Conservation (phyloP, 2,329 filamentous ascomycete species). For the Conoideocrella luteorostrata region DNA sequence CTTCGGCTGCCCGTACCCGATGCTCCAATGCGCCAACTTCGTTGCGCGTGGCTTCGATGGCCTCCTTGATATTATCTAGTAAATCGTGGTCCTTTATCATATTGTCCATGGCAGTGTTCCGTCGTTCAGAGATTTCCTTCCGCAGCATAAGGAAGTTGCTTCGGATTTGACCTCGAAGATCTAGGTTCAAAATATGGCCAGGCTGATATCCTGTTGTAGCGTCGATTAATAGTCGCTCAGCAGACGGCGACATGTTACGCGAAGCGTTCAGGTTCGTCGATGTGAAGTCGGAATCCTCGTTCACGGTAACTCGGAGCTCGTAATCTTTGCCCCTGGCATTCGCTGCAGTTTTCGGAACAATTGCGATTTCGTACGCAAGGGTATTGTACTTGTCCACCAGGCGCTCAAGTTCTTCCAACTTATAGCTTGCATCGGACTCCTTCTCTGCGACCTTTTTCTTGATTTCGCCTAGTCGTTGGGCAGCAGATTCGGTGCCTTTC, state of each 20-base stretch:
- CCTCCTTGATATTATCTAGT: constrained; percentile 90
- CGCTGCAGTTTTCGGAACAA: constrained; percentile 77
- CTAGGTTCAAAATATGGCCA: constrained; percentile 79
- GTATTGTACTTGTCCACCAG: constrained; percentile 90
- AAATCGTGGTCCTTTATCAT: constrained; percentile 94
- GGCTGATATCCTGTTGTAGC: constrained; percentile 82
- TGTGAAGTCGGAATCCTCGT: constrained; percentile 70
- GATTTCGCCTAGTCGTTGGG: constrained; percentile 71
- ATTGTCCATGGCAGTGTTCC: constrained; percentile 73
- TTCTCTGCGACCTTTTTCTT: constrained; percentile 79
- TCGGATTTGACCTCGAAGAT: constrained; percentile 78
- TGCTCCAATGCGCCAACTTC: constrained; percentile 92
- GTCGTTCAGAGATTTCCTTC: constrained; percentile 87
- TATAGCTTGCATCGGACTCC: constrained; percentile 78
- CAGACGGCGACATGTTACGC: constrained; percentile 33
- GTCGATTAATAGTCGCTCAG: constrained; percentile 75
- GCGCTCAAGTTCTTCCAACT: constrained; percentile 87
- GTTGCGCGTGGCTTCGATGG: constrained; percentile 88
- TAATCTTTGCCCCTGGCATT: constrained; percentile 83
- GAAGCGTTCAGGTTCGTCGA: constrained; percentile 49
- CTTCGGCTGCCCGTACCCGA: constrained; percentile 77
- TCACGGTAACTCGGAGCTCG: constrained; percentile 78
- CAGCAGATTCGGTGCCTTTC: constrained; percentile 73
- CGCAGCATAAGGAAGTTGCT: constrained; percentile 69
- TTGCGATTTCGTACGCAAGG: constrained; percentile 83